Conservation (phyloP, 2,329 filamentous ascomycete genomes). For the Stachybotrys echinatus region DNA sequence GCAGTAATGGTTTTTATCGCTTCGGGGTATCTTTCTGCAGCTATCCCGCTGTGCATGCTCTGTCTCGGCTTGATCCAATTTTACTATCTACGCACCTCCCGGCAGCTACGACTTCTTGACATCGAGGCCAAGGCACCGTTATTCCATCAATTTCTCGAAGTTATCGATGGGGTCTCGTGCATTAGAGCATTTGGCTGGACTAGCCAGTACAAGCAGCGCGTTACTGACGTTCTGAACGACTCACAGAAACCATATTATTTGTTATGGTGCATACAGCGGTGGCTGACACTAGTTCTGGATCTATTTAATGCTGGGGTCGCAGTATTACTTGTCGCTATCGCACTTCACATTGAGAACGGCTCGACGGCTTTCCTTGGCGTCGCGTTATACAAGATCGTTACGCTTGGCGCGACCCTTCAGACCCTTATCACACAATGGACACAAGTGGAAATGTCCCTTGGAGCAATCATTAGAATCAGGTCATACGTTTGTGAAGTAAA, state of each 20-base stretch:
- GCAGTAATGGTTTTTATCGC: conserved; percentile 33
- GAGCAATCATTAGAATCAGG: conserved; percentile 19
- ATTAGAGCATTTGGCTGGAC: conserved; percentile 31
- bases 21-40: conserved; percentile 32
- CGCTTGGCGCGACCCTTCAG: neutral
- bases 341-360: conserved; percentile 25
- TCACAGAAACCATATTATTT: conserved; percentile 30
- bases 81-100: conserved; percentile 24
- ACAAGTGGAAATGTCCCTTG: conserved; percentile 11
- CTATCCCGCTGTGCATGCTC: conserved; percentile 32
- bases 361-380: neutral
- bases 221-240: conserved; percentile 22
- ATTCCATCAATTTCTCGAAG: conserved; percentile 21
- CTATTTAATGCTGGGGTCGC: conserved; percentile 39
- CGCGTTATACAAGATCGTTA: neutral
- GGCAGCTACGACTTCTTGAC: conserved; percentile 22
- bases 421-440: neutral
- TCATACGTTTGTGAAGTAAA: conserved; percentile 15
- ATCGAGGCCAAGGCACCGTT: conserved; percentile 23
- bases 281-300: conserved; percentile 43
- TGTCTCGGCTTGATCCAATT: conserved; percentile 19
- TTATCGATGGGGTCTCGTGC: conserved; percentile 13
- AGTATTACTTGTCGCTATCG: conserved; percentile 36
- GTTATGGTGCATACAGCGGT: conserved; percentile 42
- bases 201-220: conserved; percentile 11